Evolutionary conservation across 306 rosid genomes (phyloP).

Genomic region (Gynostemma pentaphyllum): DNA sequence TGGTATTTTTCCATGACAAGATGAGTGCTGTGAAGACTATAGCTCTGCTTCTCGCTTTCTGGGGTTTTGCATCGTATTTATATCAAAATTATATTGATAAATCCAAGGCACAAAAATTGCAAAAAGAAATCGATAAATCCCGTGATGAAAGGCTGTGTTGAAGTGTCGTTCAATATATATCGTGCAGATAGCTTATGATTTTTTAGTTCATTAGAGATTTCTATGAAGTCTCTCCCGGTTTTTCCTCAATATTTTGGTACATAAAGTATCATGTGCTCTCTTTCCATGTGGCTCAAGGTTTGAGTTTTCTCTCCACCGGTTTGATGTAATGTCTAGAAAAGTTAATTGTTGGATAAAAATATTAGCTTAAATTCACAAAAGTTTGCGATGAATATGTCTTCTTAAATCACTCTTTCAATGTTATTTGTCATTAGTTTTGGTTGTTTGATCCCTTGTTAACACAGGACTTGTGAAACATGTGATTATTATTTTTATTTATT

Average conservation of each 20-base stretch:
- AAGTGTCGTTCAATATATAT: not conserved
- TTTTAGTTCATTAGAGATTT: not conserved
- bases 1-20: constrained; percentile 64
- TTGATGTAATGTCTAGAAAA: too few species aligned
- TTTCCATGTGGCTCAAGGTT: too few species aligned
- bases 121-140: constrained; percentile 14
- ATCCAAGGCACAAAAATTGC: constrained; percentile 27
- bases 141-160: constrained; percentile 13
- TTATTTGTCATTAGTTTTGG: too few species aligned
- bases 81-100: constrained; percentile 82
- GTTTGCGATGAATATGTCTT: too few species aligned
- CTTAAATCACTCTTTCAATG: too few species aligned
- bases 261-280: too few species aligned
- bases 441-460: too few species aligned
- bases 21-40: constrained; percentile 82
- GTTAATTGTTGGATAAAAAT: not conserved
- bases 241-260: not conserved
- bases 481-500: too few species aligned
- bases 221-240: not conserved
- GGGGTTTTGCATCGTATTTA: constrained; percentile 68
- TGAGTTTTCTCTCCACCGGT: too few species aligned
- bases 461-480: too few species aligned
- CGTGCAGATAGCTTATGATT: not conserved
- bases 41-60: constrained; percentile 76
- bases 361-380: not conserved